These are phyloP conservation scores for Saccharomycopsis amapae DNA, from an alignment of 805 yeast genomes.

Conservation along the genomic window DNA sequence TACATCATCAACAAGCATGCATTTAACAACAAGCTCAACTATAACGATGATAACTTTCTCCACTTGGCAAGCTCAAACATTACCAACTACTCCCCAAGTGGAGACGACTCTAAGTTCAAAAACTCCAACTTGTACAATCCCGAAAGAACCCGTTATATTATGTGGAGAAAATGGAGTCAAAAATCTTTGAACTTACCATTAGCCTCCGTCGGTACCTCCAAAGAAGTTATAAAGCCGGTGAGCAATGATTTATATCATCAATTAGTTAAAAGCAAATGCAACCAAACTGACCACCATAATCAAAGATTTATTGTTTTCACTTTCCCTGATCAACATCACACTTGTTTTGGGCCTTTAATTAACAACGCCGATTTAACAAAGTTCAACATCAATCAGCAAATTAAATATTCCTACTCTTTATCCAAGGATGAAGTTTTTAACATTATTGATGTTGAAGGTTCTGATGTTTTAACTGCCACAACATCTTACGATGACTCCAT, in stretches of 20 bases:
- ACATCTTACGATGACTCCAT: not conserved
- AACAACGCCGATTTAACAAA: not conserved
- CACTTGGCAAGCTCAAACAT: constrained; percentile 2
- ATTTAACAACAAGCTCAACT: constrained; percentile 1
- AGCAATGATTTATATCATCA: too few relatives aligned
- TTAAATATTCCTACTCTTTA: constrained; percentile 5
- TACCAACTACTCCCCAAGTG: constrained; percentile 9
- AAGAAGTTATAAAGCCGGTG: too few relatives aligned
- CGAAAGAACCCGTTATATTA: constrained; percentile 3
- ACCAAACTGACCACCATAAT: not conserved
- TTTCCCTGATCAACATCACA: constrained; percentile 7
- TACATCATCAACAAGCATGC: not conserved
- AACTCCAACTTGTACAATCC: constrained; percentile 9
- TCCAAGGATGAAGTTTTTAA: not conserved
- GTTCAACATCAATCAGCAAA: constrained; percentile 5
- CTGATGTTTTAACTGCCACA: not conserved
- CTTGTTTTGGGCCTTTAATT: constrained; percentile 12
- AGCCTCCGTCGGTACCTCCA: not conserved
- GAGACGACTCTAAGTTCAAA: not conserved
- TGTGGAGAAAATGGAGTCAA: constrained; percentile 11
- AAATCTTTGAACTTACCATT: not conserved
- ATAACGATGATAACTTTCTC: constrained; percentile 16
- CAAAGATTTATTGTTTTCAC: constrained; percentile 3
- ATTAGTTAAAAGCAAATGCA: not conserved
- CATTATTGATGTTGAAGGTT: not conserved